Evolutionary conservation across 805 yeast genomes (phyloP), one percentile per base, ranked within the genome.

Genomic region (Phaffomyces opuntiae): DNA sequence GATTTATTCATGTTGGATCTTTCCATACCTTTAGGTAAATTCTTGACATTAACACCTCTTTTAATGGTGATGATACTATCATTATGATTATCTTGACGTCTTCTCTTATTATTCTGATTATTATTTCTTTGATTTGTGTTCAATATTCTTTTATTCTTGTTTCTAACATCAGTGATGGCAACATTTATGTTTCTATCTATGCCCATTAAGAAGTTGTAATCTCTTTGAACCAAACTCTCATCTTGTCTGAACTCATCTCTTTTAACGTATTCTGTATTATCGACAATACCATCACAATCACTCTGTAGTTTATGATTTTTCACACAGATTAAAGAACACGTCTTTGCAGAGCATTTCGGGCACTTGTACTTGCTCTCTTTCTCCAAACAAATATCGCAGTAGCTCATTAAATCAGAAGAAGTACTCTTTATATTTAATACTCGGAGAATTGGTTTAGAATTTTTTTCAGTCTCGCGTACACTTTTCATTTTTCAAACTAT

Each of bases 301-400:
- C 75, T 65, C 43, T 75, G 74, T 6, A 52, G 55, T 62, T 88
- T 88, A 58, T 90, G 97, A 21, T 71, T 59, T 49, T 76, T 78
- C 26, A 84, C 86, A 66, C 96, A 90, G 9, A 56, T 70, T 7
- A 86, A 59, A 0, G 85, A 78, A 60, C 97, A 90, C 0, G 91
- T 83, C 46, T 66, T 71, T 5, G 68, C 61, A 7, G 66, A 65
- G 58, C 97, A 90, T 16, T 83, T 81, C 0, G 96, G 96, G 61
- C 97, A 90, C 13, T 73, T 79, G 60, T 90, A 90, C 56, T 81
- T 84, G 46, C 71, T 68, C 25, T 53, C 60, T 5, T 65, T 56
- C 17, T 54, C 55, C 11, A 62, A 59, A 51, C 86, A 80, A 16
- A 77, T 65, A 46, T 63, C 68, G 53, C 84, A 80, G n/a, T 34